Percentiles rank a stretch among this genome's conserved stretches.
These are phyloP conservation scores for Barnettozyma botsteinii DNA, from an alignment of 805 yeast genomes.

Conservation along the genomic window DNA sequence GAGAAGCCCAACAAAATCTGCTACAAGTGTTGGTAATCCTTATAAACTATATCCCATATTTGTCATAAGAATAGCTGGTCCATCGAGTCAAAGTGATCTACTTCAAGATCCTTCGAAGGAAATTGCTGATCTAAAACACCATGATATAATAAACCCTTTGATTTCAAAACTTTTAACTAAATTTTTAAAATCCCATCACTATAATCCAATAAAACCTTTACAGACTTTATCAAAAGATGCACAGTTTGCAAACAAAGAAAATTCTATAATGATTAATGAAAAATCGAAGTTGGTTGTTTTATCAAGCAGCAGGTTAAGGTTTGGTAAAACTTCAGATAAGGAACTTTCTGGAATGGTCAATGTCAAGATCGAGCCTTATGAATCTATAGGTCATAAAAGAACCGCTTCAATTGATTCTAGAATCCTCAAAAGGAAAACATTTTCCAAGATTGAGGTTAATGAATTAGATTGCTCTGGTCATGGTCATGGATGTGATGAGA, in stretches of 20 bases:
- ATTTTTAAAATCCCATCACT: constrained; percentile 26
- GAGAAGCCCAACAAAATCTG: constrained; percentile 17
- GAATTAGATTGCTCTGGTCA: background rate
- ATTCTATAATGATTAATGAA: background rate
- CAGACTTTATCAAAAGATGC: too few species aligned
- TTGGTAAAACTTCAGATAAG: background rate
- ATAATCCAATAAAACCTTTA: constrained; percentile 4
- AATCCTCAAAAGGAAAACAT: background rate
- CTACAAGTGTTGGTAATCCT: constrained; percentile 29
- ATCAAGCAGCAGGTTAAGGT: constrained; percentile 1
- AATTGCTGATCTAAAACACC: constrained; percentile 24
- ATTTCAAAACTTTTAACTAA: constrained; percentile 26
- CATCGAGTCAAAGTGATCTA: constrained; percentile 29
- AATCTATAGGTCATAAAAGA: background rate
- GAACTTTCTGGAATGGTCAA: constrained; percentile 8
- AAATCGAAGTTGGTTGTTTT: background rate
- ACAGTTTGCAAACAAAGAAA: too few species aligned
- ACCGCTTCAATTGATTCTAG: background rate
- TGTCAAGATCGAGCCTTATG: background rate
- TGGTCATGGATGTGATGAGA: background rate
- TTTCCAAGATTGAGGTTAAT: background rate
- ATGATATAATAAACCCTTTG: constrained; percentile 28
- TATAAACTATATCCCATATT: constrained; percentile 34
- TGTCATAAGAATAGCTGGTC: constrained; percentile 29
- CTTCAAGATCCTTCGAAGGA: constrained; percentile 36